Evolutionary conservation across 1,284 basidiomycete species (phyloP).

Genomic region (Ustilago tritici): DNA sequence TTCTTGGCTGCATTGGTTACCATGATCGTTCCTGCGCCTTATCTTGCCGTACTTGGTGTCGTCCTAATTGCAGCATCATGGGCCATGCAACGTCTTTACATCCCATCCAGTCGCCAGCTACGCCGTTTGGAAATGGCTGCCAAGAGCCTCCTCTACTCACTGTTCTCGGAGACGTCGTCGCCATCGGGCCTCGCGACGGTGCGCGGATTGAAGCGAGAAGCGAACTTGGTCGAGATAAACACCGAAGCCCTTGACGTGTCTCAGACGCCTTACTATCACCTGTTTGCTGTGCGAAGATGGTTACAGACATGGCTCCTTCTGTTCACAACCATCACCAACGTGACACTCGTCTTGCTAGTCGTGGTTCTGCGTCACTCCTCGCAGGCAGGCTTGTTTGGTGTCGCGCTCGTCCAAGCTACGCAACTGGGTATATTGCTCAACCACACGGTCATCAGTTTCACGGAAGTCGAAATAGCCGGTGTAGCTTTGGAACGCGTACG

Average conservation of each 20-base stretch:
- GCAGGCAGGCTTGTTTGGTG: constrained; percentile 62
- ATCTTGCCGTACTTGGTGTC: constrained; percentile 23
- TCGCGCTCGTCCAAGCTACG: constrained; percentile 66
- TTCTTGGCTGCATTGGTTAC: constrained; percentile 29
- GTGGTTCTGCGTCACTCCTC: constrained; percentile 50
- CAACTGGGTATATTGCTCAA: constrained; percentile 46
- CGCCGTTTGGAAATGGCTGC: constrained; percentile 54
- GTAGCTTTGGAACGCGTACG: constrained; percentile 69
- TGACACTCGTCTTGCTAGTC: constrained; percentile 48
- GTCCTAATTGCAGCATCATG: constrained; percentile 22
- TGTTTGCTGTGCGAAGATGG: constrained; percentile 57
- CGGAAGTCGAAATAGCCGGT: constrained; percentile 68
- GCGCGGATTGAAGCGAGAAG: constrained; percentile 46
- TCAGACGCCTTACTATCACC: constrained; percentile 52
- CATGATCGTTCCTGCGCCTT: constrained; percentile 54
- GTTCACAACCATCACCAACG: constrained; percentile 46
- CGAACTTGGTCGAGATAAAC: constrained; percentile 41
- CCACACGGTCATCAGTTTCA: constrained; percentile 57
- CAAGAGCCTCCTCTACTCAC: constrained; percentile 54
- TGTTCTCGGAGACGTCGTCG: constrained; percentile 51
- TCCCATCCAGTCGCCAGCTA: constrained; percentile 55
- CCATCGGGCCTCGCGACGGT: constrained; percentile 53
- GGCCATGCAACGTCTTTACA: constrained; percentile 49
- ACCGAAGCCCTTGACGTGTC: constrained; percentile 36
- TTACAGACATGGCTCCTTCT: constrained; percentile 56